phyloP scores from a whole-genome alignment of 139 green algal genomes.

The Nannochloris sp. region DNA sequence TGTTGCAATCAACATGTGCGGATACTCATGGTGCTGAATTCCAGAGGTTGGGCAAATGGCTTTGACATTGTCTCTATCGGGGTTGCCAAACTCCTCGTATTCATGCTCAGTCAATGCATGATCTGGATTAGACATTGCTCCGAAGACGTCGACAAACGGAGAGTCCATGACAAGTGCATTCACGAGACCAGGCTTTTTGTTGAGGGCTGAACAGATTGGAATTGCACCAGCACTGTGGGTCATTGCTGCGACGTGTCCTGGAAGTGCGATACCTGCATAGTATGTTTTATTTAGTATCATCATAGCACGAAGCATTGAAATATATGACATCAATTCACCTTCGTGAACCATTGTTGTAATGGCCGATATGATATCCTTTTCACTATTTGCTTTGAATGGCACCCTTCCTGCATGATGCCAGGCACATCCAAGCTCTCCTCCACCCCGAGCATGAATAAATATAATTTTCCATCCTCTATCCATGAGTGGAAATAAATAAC shows the following conservation, averaged over 20 bases:
- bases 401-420: slow-evolving; percentile 57
- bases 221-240: slow-evolving; percentile 33
- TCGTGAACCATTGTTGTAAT: slow-evolving; percentile 22
- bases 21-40: neutral
- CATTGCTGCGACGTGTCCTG: slow-evolving; percentile 21
- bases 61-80: neutral
- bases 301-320: neutral
- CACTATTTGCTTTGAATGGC: slow-evolving; percentile 27
- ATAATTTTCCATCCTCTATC: slow-evolving; percentile 45
- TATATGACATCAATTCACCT: slow-evolving; percentile 1
- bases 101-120: slow-evolving; percentile 74
- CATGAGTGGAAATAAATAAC: slow-evolving; percentile 44
- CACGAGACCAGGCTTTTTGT: slow-evolving; percentile 7
- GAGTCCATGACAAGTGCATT: slow-evolving; percentile 44
- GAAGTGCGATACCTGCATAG: neutral
- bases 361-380: slow-evolving; percentile 45
- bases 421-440: slow-evolving; percentile 60
- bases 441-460: slow-evolving; percentile 58
- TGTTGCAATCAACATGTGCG: slow-evolving; percentile 15
- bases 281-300: neutral
- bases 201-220: slow-evolving; percentile 17
- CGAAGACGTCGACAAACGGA: slow-evolving; percentile 78
- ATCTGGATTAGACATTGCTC: slow-evolving; percentile 43
- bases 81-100: slow-evolving; percentile 48
- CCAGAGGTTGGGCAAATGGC: neutral